Base-by-base conservation (phyloP, 139 green algal species). In the Raphidocelis subcapitata region DNA sequence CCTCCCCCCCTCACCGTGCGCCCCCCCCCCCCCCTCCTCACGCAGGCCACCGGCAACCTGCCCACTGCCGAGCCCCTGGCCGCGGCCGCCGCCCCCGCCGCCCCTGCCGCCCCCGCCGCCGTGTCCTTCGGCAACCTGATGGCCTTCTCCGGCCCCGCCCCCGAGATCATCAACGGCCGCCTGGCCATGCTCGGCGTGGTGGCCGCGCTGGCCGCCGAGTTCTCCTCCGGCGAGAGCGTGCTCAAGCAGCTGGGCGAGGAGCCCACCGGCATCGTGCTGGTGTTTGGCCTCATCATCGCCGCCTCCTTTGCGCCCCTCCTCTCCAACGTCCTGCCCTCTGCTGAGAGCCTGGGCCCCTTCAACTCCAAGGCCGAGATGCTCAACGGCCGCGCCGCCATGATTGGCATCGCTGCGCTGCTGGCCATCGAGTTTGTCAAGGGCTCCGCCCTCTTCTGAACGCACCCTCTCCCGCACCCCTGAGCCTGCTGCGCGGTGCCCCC, bases 111-210 rank as follows among this genome's bases (percentile, higher is more conserved):
- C 41, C 41, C 41, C 8, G 41, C 41, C 41, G 8, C 41, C 12
- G 41, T 49, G 41, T 8, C 8, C 12, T 49, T 49, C 41, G 12
- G 41, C 41, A 20, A 8, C 12, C 41, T 49, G 41, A 49, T 49
- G 41, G 41, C 41, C 8, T 49, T 49, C 41, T 49, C 41, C 41
- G 41, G 41, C 41, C 41, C 74, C 59, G 61, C 62, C 0, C 74
- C 85, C 18, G 85, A 91, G 80, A 79, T 82, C 21, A 75, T 87
- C 37, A 92, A 92, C 68, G 84, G 84, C 46, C 55, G 84, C 21
- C 75, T 91, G 26, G 81, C 84, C 26, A 91, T 90, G 86, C 79
- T 94, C 16, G 88, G 85, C 64, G 84, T 94, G n/a, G 62, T 90
- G 0, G 75, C 82, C 15, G 86, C 82, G 5, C 24, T 94, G 29